These are phyloP conservation scores for Talaromyces sp. DNA, from an alignment of 2,329 filamentous ascomycete species.

Conservation along the genomic window DNA sequence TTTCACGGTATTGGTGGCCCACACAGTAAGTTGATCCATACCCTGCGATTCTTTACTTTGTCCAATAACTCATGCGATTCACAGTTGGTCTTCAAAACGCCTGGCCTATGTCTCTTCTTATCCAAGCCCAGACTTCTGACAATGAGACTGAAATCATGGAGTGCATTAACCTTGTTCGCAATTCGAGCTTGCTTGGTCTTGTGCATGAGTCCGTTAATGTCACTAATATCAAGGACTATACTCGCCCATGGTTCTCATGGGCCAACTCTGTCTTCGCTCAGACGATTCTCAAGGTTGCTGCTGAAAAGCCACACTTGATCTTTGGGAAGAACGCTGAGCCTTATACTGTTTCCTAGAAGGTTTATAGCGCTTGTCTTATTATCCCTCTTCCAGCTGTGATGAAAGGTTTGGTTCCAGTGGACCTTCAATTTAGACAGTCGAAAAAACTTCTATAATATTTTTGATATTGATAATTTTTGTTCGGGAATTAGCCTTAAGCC, in stretches of 20 bases:
- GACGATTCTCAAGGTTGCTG: constrained; percentile 86
- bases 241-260: constrained; percentile 95
- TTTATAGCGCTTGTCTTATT: not conserved
- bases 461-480: no score
- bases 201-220: constrained; percentile 94
- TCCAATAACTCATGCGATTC: constrained; percentile 2
- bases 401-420: no score
- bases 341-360: constrained; percentile 25
- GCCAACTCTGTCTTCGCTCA: constrained; percentile 95
- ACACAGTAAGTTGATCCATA: constrained; percentile 50
- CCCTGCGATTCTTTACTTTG: not conserved
- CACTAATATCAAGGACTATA: constrained; percentile 69
- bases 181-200: constrained; percentile 74
- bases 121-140: constrained; percentile 87
- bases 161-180: constrained; percentile 73
- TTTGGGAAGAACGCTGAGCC: constrained; percentile 64
- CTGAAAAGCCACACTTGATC: constrained; percentile 83
- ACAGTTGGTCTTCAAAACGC: constrained; percentile 81
- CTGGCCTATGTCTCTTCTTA: constrained; percentile 94
- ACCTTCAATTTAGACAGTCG: no score
- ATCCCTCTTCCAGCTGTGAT: no score
- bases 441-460: no score
- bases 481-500: no score
- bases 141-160: constrained; percentile 77
- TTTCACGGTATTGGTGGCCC: constrained; percentile 89